Base-by-base conservation (phyloP, 192 early-diverging fungal species). In the Dispira parvispora region DNA sequence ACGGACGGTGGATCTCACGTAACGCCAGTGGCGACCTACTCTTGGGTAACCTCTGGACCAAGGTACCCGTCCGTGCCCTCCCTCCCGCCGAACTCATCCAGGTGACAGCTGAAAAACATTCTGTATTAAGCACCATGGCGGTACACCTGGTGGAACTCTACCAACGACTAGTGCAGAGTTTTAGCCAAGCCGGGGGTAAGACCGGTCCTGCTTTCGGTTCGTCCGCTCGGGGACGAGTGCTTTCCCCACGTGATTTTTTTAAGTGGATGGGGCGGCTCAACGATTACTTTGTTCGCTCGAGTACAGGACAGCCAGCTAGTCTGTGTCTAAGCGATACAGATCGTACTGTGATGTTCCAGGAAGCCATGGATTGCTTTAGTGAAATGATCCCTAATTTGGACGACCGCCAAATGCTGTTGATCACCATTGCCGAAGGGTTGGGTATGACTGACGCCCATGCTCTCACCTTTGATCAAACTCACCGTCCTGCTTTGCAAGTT, bases 231-330 rank as follows among this genome's bases (percentile, higher is more conserved):
- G 78, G 69, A 28, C 80, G 85, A 18, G 68, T 66, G 38, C 77
- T 91, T 27, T 88, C 89, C 14, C 77, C 91, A 8, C 79, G 94
- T 52, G 94, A 95, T 69, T 71, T 98, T 44, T 78, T 95, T 71
- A 91, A 90, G 63, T 98, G 92, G 92, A 94, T 91, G 67, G 61
- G 75, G 2, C 81, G 94, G 61, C 77, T 92, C 62, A 73, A 79
- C 38, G 45, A 45, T 32, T 62, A 54, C 54, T 64, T 28, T 27
- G 32, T 4, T 38, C 32, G 32, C 32, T 38, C 32, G 1, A 38
- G 32, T 38, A 38, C 32, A 38, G 32, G 32, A 4, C 32, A 38
- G 6, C 32, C 32, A 6, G 32, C 32, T 38, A 38, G 32, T 38
- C 68, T 70, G 8, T 62, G 81, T 12, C n/a, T 71, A 49, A 66